phyloP scores from a whole-genome alignment of 2,329 filamentous ascomycete species.

The Didymella arachidicola region DNA sequence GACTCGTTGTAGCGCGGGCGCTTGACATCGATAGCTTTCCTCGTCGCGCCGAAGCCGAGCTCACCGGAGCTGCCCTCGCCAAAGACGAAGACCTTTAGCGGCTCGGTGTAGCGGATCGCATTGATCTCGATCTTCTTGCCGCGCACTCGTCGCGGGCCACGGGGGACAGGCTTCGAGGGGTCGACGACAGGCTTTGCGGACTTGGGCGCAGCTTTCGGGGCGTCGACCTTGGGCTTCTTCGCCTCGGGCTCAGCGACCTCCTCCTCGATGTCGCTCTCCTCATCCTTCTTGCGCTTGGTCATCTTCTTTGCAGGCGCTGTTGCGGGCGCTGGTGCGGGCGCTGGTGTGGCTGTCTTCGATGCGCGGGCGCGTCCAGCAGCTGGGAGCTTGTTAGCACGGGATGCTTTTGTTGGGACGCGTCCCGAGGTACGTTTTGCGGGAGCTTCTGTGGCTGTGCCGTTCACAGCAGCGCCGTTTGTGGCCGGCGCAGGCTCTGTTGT shows the following conservation, averaged over 20 bases:
- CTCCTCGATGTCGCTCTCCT: constrained; percentile 32
- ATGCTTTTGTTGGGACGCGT: constrained; percentile 20
- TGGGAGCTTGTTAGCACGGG: constrained; percentile 24
- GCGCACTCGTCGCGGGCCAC: constrained; percentile 42
- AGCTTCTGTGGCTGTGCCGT: constrained; percentile 15
- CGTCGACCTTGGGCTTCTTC: constrained; percentile 37
- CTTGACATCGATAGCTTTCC: constrained; percentile 74
- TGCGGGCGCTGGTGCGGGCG: constrained; percentile 24
- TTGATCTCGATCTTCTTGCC: constrained; percentile 64
- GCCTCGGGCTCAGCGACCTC: constrained; percentile 30
- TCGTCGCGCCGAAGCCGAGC: constrained; percentile 75
- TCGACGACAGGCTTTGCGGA: constrained; percentile 26
- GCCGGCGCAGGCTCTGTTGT: constrained; percentile 30
- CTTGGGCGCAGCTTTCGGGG: constrained; percentile 27
- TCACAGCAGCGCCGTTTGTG: constrained; percentile 22
- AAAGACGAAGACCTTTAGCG: constrained; percentile 79
- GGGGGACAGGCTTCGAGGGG: constrained; percentile 34
- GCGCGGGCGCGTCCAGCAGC: constrained; percentile 30
- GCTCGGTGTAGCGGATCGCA: constrained; percentile 64
- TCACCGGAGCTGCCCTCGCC: constrained; percentile 83
- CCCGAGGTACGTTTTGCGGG: constrained; percentile 16
- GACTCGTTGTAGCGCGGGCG: constrained; percentile 73
- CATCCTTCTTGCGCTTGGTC: constrained; percentile 45
- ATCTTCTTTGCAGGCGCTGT: constrained; percentile 29
- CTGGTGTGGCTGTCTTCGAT: constrained; percentile 32